Percentiles rank a stretch among this genome's conserved stretches.
phyloP scores from a whole-genome alignment of 2,329 filamentous ascomycete genomes.

The Pseudogymnoascus verrucosus region DNA sequence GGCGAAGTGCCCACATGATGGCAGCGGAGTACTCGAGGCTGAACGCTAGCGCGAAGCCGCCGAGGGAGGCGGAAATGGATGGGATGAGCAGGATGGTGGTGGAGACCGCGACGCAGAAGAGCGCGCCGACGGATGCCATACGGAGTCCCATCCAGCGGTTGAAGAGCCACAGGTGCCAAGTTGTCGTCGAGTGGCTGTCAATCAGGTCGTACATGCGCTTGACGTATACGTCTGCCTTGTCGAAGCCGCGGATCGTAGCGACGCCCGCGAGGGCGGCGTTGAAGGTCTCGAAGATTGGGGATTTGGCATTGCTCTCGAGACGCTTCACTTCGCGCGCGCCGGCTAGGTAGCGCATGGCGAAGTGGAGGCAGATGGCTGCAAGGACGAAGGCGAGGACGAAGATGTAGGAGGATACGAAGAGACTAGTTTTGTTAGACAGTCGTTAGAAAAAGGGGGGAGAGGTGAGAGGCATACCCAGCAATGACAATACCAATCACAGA shows the following conservation, averaged over 20 bases:
- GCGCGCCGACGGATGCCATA: slow-evolving; percentile 59
- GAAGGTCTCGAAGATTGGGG: slow-evolving; percentile 74
- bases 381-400: slow-evolving; percentile 54
- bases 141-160: slow-evolving; percentile 72
- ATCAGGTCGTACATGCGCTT: slow-evolving; percentile 62
- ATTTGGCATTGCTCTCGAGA: slow-evolving; percentile 68
- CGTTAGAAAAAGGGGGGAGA: not conserved
- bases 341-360: slow-evolving; percentile 56
- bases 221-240: slow-evolving; percentile 58
- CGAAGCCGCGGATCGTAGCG: slow-evolving; percentile 67
- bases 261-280: slow-evolving; percentile 65
- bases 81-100: slow-evolving; percentile 54
- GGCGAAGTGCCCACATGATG: slow-evolving; percentile 58
- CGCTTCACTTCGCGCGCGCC: slow-evolving; percentile 69
- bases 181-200: slow-evolving; percentile 58
- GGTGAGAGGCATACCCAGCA: slow-evolving; percentile 38
- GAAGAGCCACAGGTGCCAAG: slow-evolving; percentile 62
- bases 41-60: slow-evolving; percentile 69
- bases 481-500: slow-evolving; percentile 57
- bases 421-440: slow-evolving; percentile 19
- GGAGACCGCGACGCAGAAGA: slow-evolving; percentile 60
- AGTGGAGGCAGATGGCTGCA: slow-evolving; percentile 47
- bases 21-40: slow-evolving; percentile 58
- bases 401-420: slow-evolving; percentile 61
- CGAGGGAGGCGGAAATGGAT: slow-evolving; percentile 58